These are phyloP conservation scores for Cladophialophora chaetospira DNA, from an alignment of 2,329 filamentous ascomycete species.

Conservation along the genomic window DNA sequence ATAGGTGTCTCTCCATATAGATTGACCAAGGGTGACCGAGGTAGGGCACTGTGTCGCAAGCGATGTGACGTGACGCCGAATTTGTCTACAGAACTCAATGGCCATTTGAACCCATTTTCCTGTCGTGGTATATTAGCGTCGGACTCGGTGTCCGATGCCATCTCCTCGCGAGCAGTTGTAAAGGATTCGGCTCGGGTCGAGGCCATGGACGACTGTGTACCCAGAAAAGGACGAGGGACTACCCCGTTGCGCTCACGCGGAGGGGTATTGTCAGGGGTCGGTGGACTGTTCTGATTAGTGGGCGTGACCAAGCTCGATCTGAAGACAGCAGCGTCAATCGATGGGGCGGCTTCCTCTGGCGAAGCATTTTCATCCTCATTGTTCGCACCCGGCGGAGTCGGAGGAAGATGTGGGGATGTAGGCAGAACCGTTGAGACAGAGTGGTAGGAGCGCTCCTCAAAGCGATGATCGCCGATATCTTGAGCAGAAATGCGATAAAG, in stretches of 20 bases:
- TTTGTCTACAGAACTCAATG: conserved; percentile 10
- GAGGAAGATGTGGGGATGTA: conserved; percentile 30
- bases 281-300: conserved; percentile 41
- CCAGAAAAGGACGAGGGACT: conserved; percentile 50
- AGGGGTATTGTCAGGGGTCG: conserved; percentile 75
- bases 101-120: conserved; percentile 8
- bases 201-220: conserved; percentile 57
- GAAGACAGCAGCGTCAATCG: conserved; percentile 33
- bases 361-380: conserved; percentile 13
- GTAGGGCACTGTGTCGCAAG: conserved; percentile 15
- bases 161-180: conserved; percentile 68
- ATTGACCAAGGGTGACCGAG: conserved; percentile 23
- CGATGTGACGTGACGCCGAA: conserved; percentile 8
- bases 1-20: background rate
- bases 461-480: conserved; percentile 4
- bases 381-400: conserved; percentile 30
- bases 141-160: conserved; percentile 63
- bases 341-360: conserved; percentile 8
- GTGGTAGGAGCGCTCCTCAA: conserved; percentile 9
- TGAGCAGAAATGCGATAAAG: conserved; percentile 30
- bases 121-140: conserved; percentile 35
- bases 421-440: conserved; percentile 20
- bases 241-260: conserved; percentile 52
- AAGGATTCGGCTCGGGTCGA: conserved; percentile 71
- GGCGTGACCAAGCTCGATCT: conserved; percentile 30